A percentile compares a stretch with the other conserved stretches of the same genome.
Conservation (phyloP, 345 rosid genomes). For the Geranium rotundifolium region DNA sequence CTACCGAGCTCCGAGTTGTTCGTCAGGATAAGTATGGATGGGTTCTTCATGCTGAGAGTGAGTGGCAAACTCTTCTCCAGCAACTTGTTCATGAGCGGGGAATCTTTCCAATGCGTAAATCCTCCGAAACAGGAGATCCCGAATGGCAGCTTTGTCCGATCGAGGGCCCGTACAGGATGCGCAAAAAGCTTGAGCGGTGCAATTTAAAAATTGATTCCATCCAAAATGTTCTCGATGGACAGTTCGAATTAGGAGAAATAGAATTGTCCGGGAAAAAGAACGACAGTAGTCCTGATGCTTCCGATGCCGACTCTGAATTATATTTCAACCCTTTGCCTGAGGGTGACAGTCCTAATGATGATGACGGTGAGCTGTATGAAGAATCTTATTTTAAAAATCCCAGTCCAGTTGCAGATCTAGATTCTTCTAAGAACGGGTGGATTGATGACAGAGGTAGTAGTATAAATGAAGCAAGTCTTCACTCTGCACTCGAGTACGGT, state of each 20-base stretch:
- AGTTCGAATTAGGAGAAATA: constrained; percentile 60
- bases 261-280: constrained; percentile 44
- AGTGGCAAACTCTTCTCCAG: constrained; percentile 95
- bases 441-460: constrained; percentile 84
- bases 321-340: constrained; percentile 50
- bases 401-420: constrained; percentile 37
- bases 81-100: constrained; percentile 98
- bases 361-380: constrained; percentile 46
- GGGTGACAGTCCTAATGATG: constrained; percentile 21
- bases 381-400: constrained; percentile 45
- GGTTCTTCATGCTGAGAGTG: constrained; percentile 99
- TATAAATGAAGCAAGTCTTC: constrained; percentile 89
- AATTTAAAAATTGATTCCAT: constrained; percentile 69
- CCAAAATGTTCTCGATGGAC: constrained; percentile 66
- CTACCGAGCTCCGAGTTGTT: constrained; percentile 96
- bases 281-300: constrained; percentile 47
- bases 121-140: constrained; percentile 48
- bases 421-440: constrained; percentile 66
- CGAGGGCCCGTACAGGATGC: constrained; percentile 99
- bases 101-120: constrained; percentile 69
- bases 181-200: constrained; percentile 92
- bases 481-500: constrained; percentile 88
- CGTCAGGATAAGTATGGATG: constrained; percentile 99
- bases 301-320: constrained; percentile 57
- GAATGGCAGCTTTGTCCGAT: constrained; percentile 99